Evolutionary conservation across 495 filamentous ascomycete genomes (phyloP).

Genomic region (Hyaloscypha finlandica): DNA sequence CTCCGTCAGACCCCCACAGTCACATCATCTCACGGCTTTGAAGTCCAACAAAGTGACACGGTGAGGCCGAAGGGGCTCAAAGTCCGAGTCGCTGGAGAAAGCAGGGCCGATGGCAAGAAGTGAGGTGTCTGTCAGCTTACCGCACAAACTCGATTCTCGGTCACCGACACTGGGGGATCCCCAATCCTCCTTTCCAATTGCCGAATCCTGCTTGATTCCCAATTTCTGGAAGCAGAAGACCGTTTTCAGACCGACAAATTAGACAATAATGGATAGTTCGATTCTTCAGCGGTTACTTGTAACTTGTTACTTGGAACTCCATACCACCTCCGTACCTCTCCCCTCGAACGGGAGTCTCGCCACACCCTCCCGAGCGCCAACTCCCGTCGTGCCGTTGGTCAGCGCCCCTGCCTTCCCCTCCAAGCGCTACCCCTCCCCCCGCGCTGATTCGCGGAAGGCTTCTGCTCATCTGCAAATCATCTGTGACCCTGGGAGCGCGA

Average conservation of each 20-base stretch:
- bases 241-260: too few species aligned
- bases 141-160: neutral
- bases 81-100: neutral
- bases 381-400: neutral
- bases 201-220: too few species aligned
- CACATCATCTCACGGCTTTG: neutral
- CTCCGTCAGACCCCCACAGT: conserved; percentile 10
- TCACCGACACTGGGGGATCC: too few species aligned
- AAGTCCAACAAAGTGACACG: neutral
- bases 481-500: neutral
- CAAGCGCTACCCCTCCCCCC: neutral
- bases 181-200: too few species aligned
- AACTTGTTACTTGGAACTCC: too few species aligned
- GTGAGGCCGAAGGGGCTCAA: neutral
- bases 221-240: too few species aligned
- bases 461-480: conserved; percentile 9
- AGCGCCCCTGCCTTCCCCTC: neutral
- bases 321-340: too few species aligned
- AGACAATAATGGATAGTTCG: too few species aligned
- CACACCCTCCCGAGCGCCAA: conserved; percentile 7
- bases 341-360: too few species aligned
- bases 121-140: neutral
- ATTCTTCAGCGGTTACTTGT: too few species aligned
- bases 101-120: neutral
- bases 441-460: neutral